Percentiles rank a stretch among this genome's conserved stretches.
Conservation (phyloP, 805 yeast genomes). For the Yamadazyma scolyti region DNA sequence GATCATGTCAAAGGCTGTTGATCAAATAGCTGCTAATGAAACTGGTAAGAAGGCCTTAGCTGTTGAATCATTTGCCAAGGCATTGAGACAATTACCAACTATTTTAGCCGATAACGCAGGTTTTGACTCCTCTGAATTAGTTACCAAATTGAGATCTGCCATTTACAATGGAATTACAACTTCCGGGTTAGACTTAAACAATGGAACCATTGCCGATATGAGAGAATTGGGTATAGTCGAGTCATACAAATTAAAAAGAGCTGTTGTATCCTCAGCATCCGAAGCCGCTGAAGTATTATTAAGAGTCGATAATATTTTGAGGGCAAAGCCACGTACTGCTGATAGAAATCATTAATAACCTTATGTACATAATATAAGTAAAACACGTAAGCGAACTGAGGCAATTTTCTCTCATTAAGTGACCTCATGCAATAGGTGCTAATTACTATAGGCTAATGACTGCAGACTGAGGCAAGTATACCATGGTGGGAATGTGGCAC, state of each 20-base stretch:
- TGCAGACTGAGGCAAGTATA: no score
- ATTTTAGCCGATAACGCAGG: constrained; percentile 98
- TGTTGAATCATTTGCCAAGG: constrained; percentile 89
- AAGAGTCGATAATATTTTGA: constrained; percentile 93
- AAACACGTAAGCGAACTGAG: no score
- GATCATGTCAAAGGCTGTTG: constrained; percentile 98
- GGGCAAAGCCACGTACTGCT: constrained; percentile 97
- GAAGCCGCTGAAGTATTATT: constrained; percentile 96
- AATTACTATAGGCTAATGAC: no score
- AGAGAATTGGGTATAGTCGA: constrained; percentile 91
- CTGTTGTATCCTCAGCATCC: constrained; percentile 93
- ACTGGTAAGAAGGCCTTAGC: constrained; percentile 94
- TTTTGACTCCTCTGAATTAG: constrained; percentile 87
- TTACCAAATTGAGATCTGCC: constrained; percentile 84
- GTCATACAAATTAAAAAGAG: constrained; percentile 84
- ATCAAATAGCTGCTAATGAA: constrained; percentile 84
- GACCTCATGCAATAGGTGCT: no score
- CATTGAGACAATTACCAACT: constrained; percentile 91
- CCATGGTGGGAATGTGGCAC: no score
- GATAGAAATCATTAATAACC: constrained; percentile 55
- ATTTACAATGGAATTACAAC: constrained; percentile 90
- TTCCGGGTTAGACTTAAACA: constrained; percentile 83
- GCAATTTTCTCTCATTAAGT: no score
- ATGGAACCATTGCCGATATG: constrained; percentile 89
- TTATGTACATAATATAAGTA: no score